Base-by-base conservation (phyloP, 805 yeast species). In the Priceomyces castillae region DNA sequence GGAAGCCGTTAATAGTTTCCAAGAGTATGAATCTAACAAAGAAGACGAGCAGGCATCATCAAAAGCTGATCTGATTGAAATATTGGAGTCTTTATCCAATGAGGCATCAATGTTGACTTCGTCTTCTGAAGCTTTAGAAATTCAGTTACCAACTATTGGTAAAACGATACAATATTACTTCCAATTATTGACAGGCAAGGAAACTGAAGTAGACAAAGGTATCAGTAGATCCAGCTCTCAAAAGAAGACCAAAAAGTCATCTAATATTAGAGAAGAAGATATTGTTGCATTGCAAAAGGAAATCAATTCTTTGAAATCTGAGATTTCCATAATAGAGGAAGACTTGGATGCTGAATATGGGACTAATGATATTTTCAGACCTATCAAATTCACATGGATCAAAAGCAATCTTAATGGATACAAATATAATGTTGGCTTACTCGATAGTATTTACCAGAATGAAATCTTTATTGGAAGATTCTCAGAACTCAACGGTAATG, bases 321-420 rank as follows among this genome's bases (percentile, higher is more conserved):
- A 56, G 35, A 46, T 56, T 4, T 16, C 41, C 3, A 43, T 48
- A 2, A 37, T 45, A 14, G 40, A 53, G 35, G 56, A 57, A 2
- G 62, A 65, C 48, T 48, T 67, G 54, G 37, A 44, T 3, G 37
- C 47, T 7, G 52, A 65, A 42, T 76, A 72, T 54, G 96, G 95
- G 1, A 81, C 80, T 0, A 67, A 76, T 22, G 89, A 82, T 48
- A 76, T 86, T 10, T 67, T 86, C 26, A 66, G 89, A 41, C 80
- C 90, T 0, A 64, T 81, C 34, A 63, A 69, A 39, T 75, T 73
- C 20, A 58, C 61, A 19, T 77, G 84, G 58, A 67, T 82, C 12
- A 56, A 60, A 36, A 64, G 67, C 23, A 67, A 67, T n/a, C 56
- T 81, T 22, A 90, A 90, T 5, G 94, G 81, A 25, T 88, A 86